These are phyloP conservation scores for Eremochloa ophiuroides DNA, from an alignment of 176 grass and related monocot genomes.

Conservation along the genomic window DNA sequence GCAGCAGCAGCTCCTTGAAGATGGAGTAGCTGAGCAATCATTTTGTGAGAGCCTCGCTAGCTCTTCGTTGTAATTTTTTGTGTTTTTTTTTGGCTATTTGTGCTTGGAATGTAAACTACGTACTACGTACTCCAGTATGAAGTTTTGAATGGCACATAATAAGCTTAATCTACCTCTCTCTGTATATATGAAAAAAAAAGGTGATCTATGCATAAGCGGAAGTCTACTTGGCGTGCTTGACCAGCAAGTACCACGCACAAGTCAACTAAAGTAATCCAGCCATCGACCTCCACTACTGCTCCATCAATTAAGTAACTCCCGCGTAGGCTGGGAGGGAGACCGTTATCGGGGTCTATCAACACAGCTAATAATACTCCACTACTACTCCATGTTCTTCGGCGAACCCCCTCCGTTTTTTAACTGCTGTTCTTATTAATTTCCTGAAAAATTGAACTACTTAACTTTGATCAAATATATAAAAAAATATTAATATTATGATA, in stretches of 20 bases:
- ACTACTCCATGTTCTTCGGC: too few relatives aligned
- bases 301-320: too few relatives aligned
- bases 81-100: background rate
- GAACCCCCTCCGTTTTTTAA: too few relatives aligned
- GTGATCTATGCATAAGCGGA: too few relatives aligned
- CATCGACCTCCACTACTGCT: background rate
- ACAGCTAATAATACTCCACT: too few relatives aligned
- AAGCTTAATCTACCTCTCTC: background rate
- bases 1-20: background rate
- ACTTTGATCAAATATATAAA: too few relatives aligned
- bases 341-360: too few relatives aligned
- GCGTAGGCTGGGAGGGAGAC: too few relatives aligned
- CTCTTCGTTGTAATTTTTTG: conserved; percentile 20
- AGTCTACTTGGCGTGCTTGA: background rate
- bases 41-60: background rate
- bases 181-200: too few relatives aligned
- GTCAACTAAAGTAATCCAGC: background rate
- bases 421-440: too few relatives aligned
- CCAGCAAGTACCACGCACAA: background rate
- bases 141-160: background rate
- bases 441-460: too few relatives aligned
- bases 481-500: background rate
- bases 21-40: background rate
- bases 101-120: background rate
- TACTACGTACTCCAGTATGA: too few relatives aligned